Evolutionary conservation across 2,329 filamentous ascomycete species (phyloP).

Genomic region (Trichoderma sp.): DNA sequence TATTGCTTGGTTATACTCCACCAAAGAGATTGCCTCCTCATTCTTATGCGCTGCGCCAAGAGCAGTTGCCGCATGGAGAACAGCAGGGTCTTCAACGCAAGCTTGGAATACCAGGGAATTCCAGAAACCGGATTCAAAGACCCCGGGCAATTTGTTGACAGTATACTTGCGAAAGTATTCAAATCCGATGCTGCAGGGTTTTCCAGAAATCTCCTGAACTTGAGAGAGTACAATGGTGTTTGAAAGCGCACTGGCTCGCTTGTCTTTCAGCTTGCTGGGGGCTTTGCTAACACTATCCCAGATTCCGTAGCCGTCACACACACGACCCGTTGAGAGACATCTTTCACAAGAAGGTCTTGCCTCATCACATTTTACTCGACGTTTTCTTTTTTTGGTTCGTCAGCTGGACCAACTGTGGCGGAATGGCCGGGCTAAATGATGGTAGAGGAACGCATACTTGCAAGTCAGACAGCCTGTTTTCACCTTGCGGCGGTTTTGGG

Average conservation of each 20-base stretch:
- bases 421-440: not conserved
- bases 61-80: constrained; percentile 42
- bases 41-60: constrained; percentile 36
- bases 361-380: constrained; percentile 39
- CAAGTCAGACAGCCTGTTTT: constrained; percentile 34
- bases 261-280: not conserved
- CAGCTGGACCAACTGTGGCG: not conserved
- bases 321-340: constrained; percentile 20
- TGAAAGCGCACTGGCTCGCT: not conserved
- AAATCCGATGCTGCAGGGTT: constrained; percentile 23
- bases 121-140: constrained; percentile 40
- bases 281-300: constrained; percentile 1
- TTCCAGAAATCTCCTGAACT: not conserved
- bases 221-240: not conserved
- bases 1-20: constrained; percentile 43
- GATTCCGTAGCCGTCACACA: constrained; percentile 42
- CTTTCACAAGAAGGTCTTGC: constrained; percentile 28
- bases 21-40: constrained; percentile 29
- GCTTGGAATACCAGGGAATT: constrained; percentile 39
- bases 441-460: constrained; percentile 28
- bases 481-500: constrained; percentile 10
- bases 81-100: constrained; percentile 37
- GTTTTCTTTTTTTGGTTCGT: not conserved
- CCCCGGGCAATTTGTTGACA: constrained; percentile 34
- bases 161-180: constrained; percentile 24